Evolutionary conservation across 1,139 yeast species (phyloP).

Genomic region (Candida tropicalis): DNA sequence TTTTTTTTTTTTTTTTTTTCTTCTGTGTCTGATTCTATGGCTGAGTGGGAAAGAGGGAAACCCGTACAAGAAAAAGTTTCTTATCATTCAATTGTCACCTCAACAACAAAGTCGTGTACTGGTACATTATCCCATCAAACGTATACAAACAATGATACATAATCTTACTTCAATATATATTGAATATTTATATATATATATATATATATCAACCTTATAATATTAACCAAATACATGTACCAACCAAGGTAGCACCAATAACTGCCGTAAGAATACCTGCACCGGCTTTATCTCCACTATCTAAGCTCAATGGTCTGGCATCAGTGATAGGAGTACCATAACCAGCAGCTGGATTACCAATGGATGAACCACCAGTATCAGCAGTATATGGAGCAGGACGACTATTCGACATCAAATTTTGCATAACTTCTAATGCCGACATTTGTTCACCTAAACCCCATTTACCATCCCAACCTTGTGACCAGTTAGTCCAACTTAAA

Average conservation of each 20-base stretch:
- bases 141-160: too few relatives aligned
- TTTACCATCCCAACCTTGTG: slow-evolving; percentile 62
- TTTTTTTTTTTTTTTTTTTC: background rate
- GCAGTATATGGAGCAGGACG: slow-evolving; percentile 63
- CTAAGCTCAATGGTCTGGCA: slow-evolving; percentile 51
- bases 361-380: slow-evolving; percentile 60
- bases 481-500: slow-evolving; percentile 63
- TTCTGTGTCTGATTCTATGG: too few relatives aligned
- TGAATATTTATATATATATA: background rate
- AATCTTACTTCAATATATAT: too few relatives aligned
- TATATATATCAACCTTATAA: slow-evolving; percentile 16
- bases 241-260: slow-evolving; percentile 65
- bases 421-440: slow-evolving; percentile 79
- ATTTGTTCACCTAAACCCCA: slow-evolving; percentile 96
- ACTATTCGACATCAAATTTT: slow-evolving; percentile 57
- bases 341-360: slow-evolving; percentile 65
- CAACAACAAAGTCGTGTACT: too few relatives aligned
- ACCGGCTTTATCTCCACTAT: slow-evolving; percentile 76
- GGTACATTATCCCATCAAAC: too few relatives aligned
- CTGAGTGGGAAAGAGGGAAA: too few relatives aligned
- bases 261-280: slow-evolving; percentile 86
- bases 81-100: background rate
- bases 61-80: background rate
- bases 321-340: slow-evolving; percentile 40
- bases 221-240: slow-evolving; percentile 74